phyloP scores from a whole-genome alignment of 2,329 filamentous ascomycete species.

The Colletotrichum endophyticum region DNA sequence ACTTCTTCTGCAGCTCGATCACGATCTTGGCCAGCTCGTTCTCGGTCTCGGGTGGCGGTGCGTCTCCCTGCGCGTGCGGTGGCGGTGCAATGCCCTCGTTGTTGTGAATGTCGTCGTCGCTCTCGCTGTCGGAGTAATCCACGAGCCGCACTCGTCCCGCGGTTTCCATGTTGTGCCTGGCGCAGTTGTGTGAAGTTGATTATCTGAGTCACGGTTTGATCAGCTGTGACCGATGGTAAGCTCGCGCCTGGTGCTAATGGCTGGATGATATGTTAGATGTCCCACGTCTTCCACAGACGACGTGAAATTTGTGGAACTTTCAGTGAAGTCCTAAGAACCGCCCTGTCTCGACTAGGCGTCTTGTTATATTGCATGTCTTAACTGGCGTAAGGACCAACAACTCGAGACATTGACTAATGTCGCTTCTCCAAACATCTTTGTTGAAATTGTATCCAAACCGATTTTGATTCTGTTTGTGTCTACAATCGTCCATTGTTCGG shows the following conservation, averaged over 20 bases:
- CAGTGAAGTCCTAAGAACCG: background rate
- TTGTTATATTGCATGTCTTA: background rate
- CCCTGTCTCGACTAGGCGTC: background rate
- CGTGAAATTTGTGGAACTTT: background rate
- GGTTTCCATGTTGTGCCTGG: background rate
- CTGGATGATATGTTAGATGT: background rate
- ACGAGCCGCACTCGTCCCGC: background rate
- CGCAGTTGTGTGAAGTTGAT: background rate
- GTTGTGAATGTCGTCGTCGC: background rate
- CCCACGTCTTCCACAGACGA: background rate
- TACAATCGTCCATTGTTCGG: background rate
- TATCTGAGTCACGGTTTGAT: background rate
- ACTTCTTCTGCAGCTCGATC: background rate
- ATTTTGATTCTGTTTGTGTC: background rate
- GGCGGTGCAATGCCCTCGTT: background rate
- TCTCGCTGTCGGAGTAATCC: background rate
- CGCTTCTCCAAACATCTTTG: background rate
- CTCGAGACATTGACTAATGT: background rate
- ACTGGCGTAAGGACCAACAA: background rate
- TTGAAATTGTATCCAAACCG: background rate
- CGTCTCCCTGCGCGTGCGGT: background rate
- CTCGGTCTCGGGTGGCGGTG: background rate
- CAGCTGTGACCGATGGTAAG: accelerated
- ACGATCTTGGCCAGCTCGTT: slow-evolving; percentile 5
- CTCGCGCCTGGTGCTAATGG: background rate